phyloP scores from a whole-genome alignment of 1,139 yeast species.

The Meyerozyma smithsonii region DNA sequence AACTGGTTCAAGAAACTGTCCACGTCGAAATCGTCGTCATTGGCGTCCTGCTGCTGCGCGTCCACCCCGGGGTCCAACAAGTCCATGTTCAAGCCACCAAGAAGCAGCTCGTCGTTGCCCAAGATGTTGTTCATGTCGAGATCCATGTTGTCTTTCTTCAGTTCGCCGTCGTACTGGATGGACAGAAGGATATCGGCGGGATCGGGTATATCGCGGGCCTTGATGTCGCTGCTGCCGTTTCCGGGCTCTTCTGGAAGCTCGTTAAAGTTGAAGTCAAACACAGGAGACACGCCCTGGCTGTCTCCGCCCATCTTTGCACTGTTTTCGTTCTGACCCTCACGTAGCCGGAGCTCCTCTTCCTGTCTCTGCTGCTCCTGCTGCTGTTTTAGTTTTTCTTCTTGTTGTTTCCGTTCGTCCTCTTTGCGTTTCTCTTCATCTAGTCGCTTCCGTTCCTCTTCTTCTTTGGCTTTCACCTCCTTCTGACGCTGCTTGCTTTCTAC shows the following conservation, averaged over 20 bases:
- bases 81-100: conserved; percentile 43
- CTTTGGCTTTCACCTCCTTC: conserved; percentile 37
- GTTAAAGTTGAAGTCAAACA: conserved; percentile 28
- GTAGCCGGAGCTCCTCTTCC: conserved; percentile 7
- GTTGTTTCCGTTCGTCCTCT: conserved; percentile 11
- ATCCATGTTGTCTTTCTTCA: conserved; percentile 21
- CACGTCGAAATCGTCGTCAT: conserved; percentile 37
- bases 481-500: conserved; percentile 40
- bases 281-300: conserved; percentile 18
- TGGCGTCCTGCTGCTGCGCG: conserved; percentile 12
- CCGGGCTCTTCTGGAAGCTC: conserved; percentile 13
- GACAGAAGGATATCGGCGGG: conserved; percentile 38
- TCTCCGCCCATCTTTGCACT: too few relatives aligned
- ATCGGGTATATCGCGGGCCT: conserved; percentile 25
- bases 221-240: conserved; percentile 9
- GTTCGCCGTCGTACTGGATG: conserved; percentile 21
- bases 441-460: conserved; percentile 30
- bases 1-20: conserved; percentile 45
- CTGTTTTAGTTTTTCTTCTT: conserved; percentile 10
- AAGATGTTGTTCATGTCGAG: conserved; percentile 38
- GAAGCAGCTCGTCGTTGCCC: conserved; percentile 40
- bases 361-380: conserved; percentile 7
- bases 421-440: conserved; percentile 19
- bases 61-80: conserved; percentile 34
- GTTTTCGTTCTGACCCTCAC: conserved; percentile 5